phyloP scores from a whole-genome alignment of 2,329 filamentous ascomycete genomes.

The Rhynchosporium graminicola region DNA sequence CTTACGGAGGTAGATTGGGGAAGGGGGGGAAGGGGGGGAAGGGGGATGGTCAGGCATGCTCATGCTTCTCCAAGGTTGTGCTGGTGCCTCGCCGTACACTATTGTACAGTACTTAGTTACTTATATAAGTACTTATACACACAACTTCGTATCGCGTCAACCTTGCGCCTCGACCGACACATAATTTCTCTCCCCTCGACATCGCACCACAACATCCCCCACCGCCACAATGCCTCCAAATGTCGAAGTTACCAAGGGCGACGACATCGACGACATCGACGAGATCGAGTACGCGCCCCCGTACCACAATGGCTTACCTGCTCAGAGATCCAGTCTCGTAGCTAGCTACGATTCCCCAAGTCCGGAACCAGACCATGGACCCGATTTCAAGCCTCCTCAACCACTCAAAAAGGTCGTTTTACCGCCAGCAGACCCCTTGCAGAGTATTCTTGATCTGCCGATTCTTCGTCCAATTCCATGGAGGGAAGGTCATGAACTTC shows the following conservation, averaged over 20 bases:
- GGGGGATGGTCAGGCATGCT: no score
- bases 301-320: conserved; percentile 9
- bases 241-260: neutral
- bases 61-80: no score
- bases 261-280: neutral
- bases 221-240: conserved; percentile 17
- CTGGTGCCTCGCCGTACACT: no score
- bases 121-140: no score
- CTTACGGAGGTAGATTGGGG: neutral
- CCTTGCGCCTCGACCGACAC: no score
- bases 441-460: conserved; percentile 27
- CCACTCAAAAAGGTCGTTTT: neutral
- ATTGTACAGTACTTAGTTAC: no score
- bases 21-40: no score
- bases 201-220: neutral
- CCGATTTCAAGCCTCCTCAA: neutral
- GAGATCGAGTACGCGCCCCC: conserved; percentile 9
- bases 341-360: conserved; percentile 5
- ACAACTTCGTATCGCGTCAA: no score
- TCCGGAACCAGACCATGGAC: neutral
- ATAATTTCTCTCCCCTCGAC: neutral
- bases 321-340: neutral
- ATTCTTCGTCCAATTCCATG: conserved; percentile 33
- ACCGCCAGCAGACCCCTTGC: conserved; percentile 21
- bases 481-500: conserved; percentile 29